Base-by-base conservation (phyloP, 2,329 filamentous ascomycete species). In the Claviceps capensis region DNA sequence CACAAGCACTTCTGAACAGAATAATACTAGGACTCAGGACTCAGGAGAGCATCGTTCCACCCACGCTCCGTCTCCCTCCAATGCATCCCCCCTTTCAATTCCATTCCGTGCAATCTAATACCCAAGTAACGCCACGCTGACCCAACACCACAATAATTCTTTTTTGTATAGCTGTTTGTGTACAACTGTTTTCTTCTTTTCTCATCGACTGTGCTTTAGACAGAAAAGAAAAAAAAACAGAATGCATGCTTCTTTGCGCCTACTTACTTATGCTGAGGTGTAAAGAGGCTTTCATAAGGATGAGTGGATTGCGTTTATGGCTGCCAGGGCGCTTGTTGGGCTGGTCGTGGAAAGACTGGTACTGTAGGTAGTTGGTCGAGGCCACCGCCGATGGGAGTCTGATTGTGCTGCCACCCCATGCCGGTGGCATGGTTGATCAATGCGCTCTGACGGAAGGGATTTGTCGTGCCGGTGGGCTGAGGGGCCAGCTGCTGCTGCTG, bases 401-500 rank as follows among this genome's bases (percentile, higher is more conserved):
- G 82, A 55, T 80, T 79, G 56, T 84, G 78, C 65, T 96, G 90
- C 88, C 93, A 97, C 1, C 88, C 88, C 66, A 87, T 77, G 1
- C 91, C 90, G 0, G 89, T 95, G 56, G 82, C 76, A 62, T 95
- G 89, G 63, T 95, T 93, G 50, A 95, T 83, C 65, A 96, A 95
- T 4, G 84, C 82, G 46, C 86, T 88, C 63, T 97, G 89, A 16
- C 93, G 80, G 76, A 97, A 97, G 0, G 93, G 93, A 62, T 98
- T 98, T 2, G 90, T 96, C 61, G 81, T 88, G 8, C 89, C 90
- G 0, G 90, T 96, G 1, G 85, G 78, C 61, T 91, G 88, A 2
- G 88, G 81, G 50, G 77, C 77, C 5, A 93, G 68, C 23, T 41
- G 41, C 22, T 48, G 49, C 11, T 43, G 16, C 71, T 2, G 73